Base-by-base conservation (phyloP, 2,329 filamentous ascomycete genomes). In the Alternaria solani region DNA sequence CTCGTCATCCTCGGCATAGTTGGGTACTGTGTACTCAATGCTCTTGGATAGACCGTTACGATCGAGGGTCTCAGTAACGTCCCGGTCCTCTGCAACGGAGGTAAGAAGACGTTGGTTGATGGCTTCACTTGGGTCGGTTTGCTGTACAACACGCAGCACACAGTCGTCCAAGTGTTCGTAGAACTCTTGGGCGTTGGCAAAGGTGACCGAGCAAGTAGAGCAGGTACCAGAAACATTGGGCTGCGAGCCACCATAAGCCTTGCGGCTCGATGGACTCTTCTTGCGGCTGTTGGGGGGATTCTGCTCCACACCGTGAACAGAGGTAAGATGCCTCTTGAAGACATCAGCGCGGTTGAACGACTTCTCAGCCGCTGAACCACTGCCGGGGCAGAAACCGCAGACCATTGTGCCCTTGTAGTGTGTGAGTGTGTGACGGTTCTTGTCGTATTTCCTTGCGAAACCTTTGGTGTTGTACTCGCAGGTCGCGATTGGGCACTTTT, bases 381-480 rank as follows among this genome's bases (percentile, higher is more conserved):
- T 93, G 34, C 93, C 92, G 1, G 93, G 92, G 72, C 94, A 97
- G 82, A 97, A 97, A 30, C 93, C 93, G 75, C 94, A 97, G 25
- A 97, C 92, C 94, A 97, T 97, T 49, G 92, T 97, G 41, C 94
- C 94, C 81, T 97, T 97, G 86, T 97, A 97, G 78, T 97, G 94
- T 5, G 94, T 97, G 64, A 97, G 81, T 5, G 93, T 96, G 78
- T 97, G 94, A 44, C 94, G 85, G 81, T 97, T 97, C 85, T 96
- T 96, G 83, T 97, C 94, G 77, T 97, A 97, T 81, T 97, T 97
- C 70, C 94, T 87, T 11, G 94, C 93, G 75, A 97, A 97, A 4
- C 94, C 94, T 81, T 97, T 97, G 74, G 87, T 83, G 82, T 96
- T 90, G 80, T 97, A 97, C 73, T 96, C 93, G 82, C 94, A 97